Base-by-base conservation (phyloP, 73 alveolate genomes). In the Symbiodinium pilosum region DNA sequence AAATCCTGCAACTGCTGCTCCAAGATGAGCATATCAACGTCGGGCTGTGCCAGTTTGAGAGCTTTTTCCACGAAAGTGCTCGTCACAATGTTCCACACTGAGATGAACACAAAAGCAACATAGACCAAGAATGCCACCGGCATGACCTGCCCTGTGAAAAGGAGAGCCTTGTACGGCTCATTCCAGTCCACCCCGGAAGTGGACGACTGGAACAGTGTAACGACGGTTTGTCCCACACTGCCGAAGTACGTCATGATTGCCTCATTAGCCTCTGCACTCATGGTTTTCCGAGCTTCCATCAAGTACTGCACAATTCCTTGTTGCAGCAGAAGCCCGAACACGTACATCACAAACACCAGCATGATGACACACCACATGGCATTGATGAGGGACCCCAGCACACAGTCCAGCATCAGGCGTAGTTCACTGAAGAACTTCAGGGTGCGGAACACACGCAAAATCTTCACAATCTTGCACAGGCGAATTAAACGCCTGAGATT, bases 401-500 rank as follows among this genome's bases (percentile, higher is more conserved):
- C 95, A 40, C 95, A 89, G 75, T 89, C 95, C 95, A 89, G 43
- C 95, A 89, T 89, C 87, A 89, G 34, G 44, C 95, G 75, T 54
- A 89, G 95, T 38, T 89, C 95, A n/a, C 95, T 89, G 71, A 89
- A 89, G 95, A 89, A 89, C 75, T 81, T 89, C 87, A 89, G 73
- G 14, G 95, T 89, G n/a, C 95, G 95, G 28, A 89, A 89, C 51
- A 89, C 95, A 28, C 95, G 95, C 30, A 89, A 51, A 7, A 89
- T 89, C 87, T 89, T 89, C 87, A 89, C 95, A 59, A 89, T 89
- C 51, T 68, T 59, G 95, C 95, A 89, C 51, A 89, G 44, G 56
- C 95, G 95, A 42, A 89, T 54, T 14, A 64, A 64, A 38, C 81
- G 81, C 81, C 81, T 64, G 1, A 64, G 81, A 32, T 64, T 34